phyloP scores from a whole-genome alignment of 306 rosid species.

The Gastrolobium villosum region DNA sequence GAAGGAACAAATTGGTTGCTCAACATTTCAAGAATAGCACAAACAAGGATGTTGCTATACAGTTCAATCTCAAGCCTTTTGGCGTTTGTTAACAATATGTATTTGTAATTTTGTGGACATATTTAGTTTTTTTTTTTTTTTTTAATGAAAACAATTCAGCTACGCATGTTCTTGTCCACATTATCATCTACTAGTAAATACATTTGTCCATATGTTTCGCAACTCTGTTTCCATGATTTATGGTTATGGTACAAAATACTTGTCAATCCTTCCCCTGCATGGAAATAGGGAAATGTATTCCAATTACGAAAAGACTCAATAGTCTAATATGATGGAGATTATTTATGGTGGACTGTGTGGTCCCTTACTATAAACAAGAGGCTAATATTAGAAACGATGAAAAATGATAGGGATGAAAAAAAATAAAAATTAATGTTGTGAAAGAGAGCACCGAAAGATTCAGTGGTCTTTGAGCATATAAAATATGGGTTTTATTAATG shows the following conservation, averaged over 20 bases:
- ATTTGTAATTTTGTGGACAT: neutral
- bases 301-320: neutral
- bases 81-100: neutral
- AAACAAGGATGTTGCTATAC: neutral
- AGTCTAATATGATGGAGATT: slow-evolving; percentile 31
- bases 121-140: neutral
- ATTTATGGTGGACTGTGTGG: too few species aligned
- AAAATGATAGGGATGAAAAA: too few species aligned
- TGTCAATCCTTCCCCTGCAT: slow-evolving; percentile 38
- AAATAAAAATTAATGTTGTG: too few species aligned
- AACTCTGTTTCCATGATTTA: slow-evolving; percentile 43
- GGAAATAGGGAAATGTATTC: slow-evolving; percentile 39
- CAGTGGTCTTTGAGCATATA: too few species aligned
- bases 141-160: slow-evolving; percentile 21
- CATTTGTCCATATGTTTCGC: slow-evolving; percentile 40
- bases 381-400: too few species aligned
- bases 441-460: too few species aligned
- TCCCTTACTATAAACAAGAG: too few species aligned
- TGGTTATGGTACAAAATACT: slow-evolving; percentile 44
- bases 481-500: too few species aligned
- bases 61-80: neutral
- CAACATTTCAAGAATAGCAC: slow-evolving; percentile 7
- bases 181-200: slow-evolving; percentile 29
- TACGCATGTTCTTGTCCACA: slow-evolving; percentile 34
- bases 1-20: slow-evolving; percentile 28